Percentiles rank a stretch among this genome's conserved stretches.
Conservation (phyloP, 352 stramenopile species). For the Pythium sukuiense region DNA sequence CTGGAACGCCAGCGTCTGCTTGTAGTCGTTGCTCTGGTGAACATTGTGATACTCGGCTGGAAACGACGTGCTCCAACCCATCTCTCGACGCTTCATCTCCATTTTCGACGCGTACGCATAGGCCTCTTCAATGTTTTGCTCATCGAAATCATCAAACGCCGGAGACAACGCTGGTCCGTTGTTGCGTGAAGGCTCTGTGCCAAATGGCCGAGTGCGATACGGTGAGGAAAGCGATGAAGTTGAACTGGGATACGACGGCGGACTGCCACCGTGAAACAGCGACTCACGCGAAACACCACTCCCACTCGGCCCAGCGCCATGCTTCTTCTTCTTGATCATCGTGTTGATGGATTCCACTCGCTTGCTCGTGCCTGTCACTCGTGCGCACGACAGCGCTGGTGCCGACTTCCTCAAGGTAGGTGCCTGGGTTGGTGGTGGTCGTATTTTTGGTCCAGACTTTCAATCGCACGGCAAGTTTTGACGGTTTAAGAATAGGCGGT, state of each 20-base stretch:
- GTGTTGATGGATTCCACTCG: background rate
- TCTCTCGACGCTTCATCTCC: constrained; percentile 55
- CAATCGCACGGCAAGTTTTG: constrained; percentile 5
- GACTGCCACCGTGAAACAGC: background rate
- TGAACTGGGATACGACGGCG: constrained; percentile 3
- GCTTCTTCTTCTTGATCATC: constrained; percentile 28
- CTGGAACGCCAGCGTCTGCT: constrained; percentile 62
- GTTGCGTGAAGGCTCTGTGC: background rate
- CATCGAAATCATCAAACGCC: constrained; percentile 12
- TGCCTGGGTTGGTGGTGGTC: background rate
- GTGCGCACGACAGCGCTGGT: background rate
- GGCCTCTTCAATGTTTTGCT: constrained; percentile 1
- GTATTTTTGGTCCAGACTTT: constrained; percentile 20
- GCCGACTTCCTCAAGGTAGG: background rate
- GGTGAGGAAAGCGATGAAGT: constrained; percentile 3
- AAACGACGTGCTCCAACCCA: constrained; percentile 71
- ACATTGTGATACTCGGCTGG: constrained; percentile 56
- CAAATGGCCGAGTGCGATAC: constrained; percentile 22
- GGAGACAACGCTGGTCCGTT: constrained; percentile 3
- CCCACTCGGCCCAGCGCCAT: constrained; percentile 2
- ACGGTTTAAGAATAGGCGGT: constrained; percentile 10
- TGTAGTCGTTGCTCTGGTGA: constrained; percentile 40
- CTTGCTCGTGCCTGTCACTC: background rate
- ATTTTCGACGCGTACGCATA: background rate
- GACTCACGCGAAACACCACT: constrained; percentile 3